These are phyloP conservation scores for Tetrahymena borealis DNA, from an alignment of 73 alveolate genomes.

Conservation along the genomic window DNA sequence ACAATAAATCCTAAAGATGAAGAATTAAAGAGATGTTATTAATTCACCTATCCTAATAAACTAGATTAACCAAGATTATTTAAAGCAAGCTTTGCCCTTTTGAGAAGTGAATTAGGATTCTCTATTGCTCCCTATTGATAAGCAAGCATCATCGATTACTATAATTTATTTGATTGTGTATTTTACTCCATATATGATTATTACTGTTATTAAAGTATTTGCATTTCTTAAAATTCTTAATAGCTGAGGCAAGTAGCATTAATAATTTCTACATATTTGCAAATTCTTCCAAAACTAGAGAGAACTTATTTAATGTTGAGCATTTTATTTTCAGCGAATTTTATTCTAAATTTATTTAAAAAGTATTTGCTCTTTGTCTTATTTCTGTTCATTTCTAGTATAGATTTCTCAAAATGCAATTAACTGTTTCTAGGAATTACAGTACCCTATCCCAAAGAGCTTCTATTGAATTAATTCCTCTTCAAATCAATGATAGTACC, in stretches of 20 bases:
- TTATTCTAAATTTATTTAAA: neutral
- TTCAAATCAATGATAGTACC: no score
- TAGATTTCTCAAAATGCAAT: no score
- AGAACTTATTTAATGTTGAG: neutral
- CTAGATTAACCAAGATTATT: neutral
- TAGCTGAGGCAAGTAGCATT: neutral
- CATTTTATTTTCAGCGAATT: neutral
- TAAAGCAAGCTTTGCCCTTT: neutral
- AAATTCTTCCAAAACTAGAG: neutral
- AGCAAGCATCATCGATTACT: neutral
- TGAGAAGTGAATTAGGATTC: neutral
- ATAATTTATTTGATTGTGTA: neutral
- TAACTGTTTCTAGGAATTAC: no score
- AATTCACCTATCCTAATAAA: neutral
- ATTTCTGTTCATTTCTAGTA: neutral
- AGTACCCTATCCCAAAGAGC: no score
- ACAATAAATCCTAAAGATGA: no score
- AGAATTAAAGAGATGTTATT: no score
- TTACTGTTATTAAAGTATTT: neutral
- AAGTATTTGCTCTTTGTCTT: neutral
- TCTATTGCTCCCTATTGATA: neutral
- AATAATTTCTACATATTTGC: neutral
- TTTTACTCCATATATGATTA: neutral
- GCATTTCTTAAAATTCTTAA: neutral
- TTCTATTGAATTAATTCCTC: no score